Conservation (phyloP, 805 yeast genomes). For the Candida cerambycidarum region DNA sequence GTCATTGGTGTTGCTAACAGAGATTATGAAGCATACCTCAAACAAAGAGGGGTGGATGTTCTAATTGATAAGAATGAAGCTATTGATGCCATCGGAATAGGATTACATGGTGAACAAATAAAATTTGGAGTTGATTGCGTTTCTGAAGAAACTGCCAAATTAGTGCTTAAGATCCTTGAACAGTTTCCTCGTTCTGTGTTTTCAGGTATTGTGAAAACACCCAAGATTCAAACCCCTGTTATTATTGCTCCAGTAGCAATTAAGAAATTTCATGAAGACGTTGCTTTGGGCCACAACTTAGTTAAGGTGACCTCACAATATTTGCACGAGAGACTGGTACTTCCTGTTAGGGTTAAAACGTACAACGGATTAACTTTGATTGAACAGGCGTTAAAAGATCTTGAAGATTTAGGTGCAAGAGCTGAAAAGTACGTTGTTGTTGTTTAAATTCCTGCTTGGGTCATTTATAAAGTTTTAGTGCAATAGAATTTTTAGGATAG, state of each 20-base stretch:
- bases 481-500: too few relatives aligned
- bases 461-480: too few relatives aligned
- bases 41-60: constrained; percentile 26
- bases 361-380: constrained; percentile 36
- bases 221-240: constrained; percentile 25
- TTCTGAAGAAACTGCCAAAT: constrained; percentile 39
- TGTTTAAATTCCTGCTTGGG: too few relatives aligned
- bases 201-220: constrained; percentile 43
- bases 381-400: constrained; percentile 34
- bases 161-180: constrained; percentile 27
- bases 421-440: constrained; percentile 40
- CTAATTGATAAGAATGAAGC: constrained; percentile 35
- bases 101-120: constrained; percentile 23
- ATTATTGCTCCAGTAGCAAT: constrained; percentile 33
- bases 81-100: constrained; percentile 15
- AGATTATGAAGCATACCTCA: constrained; percentile 20
- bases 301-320: constrained; percentile 33
- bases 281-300: constrained; percentile 34
- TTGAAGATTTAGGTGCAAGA: constrained; percentile 41
- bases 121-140: constrained; percentile 45
- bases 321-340: constrained; percentile 25
- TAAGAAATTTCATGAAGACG: constrained; percentile 45
- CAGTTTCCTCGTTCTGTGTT: constrained; percentile 19
- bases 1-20: constrained; percentile 31
- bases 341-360: constrained; percentile 33